Conservation (phyloP, 331 rosid genomes). For the Acacia pycnantha region DNA sequence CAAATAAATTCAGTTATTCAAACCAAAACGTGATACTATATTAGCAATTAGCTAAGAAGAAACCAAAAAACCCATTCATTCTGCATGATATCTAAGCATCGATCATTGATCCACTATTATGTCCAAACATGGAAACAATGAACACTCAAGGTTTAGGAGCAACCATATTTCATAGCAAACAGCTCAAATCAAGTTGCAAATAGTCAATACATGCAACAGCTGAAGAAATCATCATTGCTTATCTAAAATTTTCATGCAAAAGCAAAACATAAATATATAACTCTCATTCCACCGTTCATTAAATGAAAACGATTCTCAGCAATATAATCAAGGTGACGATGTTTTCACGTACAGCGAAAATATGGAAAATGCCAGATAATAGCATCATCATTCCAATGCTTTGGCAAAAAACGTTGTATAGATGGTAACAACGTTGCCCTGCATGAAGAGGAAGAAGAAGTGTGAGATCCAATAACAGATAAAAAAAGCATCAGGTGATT, state of each 20-base stretch:
- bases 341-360: constrained; percentile 69
- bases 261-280: constrained; percentile 11
- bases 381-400: constrained; percentile 66
- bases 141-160: not conserved
- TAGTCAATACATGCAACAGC: not conserved
- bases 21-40: not conserved
- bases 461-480: constrained; percentile 6
- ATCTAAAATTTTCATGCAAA: not conserved
- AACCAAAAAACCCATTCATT: not conserved
- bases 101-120: not conserved
- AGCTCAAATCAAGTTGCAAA: constrained; percentile 21
- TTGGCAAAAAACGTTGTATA: constrained; percentile 74
- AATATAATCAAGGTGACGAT: not conserved
- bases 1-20: not conserved
- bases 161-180: not conserved
- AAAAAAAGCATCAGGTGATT: not conserved
- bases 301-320: not conserved
- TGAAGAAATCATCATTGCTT: constrained; percentile 11
- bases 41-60: not conserved
- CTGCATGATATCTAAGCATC: no score
- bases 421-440: constrained; percentile 94
- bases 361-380: constrained; percentile 85
- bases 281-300: not conserved
- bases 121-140: not conserved
- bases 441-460: constrained; percentile 37